Evolutionary conservation across 1,284 basidiomycete species (phyloP), one percentile per base, ranked within the genome.

Genomic region (Cryptococcus jaspeensis): DNA sequence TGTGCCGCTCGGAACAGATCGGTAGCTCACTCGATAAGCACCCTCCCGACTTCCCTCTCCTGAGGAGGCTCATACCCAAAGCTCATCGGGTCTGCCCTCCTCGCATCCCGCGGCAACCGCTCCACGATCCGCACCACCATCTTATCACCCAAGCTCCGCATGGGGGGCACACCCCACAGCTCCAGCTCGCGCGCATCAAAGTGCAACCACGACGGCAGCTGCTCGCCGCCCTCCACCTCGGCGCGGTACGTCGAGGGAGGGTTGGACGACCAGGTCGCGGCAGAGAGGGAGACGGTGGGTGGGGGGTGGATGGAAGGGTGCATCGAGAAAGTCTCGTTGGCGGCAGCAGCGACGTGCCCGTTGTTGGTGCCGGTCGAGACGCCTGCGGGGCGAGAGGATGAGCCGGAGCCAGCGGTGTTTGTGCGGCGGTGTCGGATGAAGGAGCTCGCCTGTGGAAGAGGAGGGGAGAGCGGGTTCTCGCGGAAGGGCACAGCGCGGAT

Each of bases 271-370:
- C 74, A 76, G 0, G 74, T 76, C 1, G 73, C 70, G 11, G 72
- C 70, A 9, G 70, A 73, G 9, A 76, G 62, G 2, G 70, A 72
- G 18, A 74, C 73, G n/a, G 67, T 65, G 0, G 74, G 74, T 15
- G 74, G 74, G 9, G 74, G 73, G 56, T 71, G 63, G 54, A 76
- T 68, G 15, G 65, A 62, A 1, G 74, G 74, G 56, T 76, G 74
- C 9, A 73, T 71, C n/a, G 71, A 73, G 61, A 76, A 76, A 5
- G 72, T 76, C 58, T 76, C 72, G 54, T 74, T 76, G 47, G 69
- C 64, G 7, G 63, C 53, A 5, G 74, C 74, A 6, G 65, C 55
- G 18, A 73, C 65, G 54, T 69, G 59, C 5, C 74, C 74, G 52
- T 74, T 71, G 20, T 58, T 59, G 11, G 61, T 58, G 12, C 51